Evolutionary conservation across 176 grass and related monocot species (phyloP).

Genomic region (Ampelocalamus luodianensis): DNA sequence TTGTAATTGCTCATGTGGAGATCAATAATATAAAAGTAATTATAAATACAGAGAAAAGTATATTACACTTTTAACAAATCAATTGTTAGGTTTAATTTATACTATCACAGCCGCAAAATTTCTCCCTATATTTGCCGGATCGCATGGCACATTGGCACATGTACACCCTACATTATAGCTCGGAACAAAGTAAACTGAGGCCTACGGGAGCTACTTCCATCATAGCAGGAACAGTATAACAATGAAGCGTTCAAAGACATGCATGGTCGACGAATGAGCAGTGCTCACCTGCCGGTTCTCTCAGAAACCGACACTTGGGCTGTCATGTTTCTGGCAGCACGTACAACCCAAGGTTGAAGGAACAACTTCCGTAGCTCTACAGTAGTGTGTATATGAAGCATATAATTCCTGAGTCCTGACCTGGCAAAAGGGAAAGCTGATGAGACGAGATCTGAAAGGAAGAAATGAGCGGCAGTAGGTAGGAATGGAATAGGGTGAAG

Average conservation of each 20-base stretch:
- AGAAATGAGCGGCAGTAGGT: background rate
- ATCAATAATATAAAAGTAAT: too few species aligned
- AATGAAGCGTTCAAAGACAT: background rate
- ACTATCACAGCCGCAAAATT: too few species aligned
- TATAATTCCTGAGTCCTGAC: background rate
- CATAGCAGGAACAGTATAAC: background rate
- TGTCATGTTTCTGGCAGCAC: background rate
- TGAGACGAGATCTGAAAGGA: background rate
- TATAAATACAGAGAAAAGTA: too few species aligned
- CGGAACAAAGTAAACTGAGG: background rate
- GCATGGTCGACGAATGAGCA: background rate
- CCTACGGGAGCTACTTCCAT: background rate
- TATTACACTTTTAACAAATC: too few species aligned
- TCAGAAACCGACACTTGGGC: background rate
- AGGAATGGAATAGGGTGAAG: background rate
- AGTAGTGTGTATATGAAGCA: constrained; percentile 16
- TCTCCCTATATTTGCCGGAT: too few species aligned
- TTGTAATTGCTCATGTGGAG: too few species aligned
- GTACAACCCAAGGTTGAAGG: background rate
- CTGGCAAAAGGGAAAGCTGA: background rate
- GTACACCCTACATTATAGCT: background rate
- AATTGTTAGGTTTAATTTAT: too few species aligned
- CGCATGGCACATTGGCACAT: background rate
- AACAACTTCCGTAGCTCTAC: background rate
- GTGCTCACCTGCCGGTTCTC: background rate